A percentile compares a stretch with the other conserved stretches of the same genome.
Conservation (phyloP, 129 eudicot genomes). For the Chrysanthemum makinoi region DNA sequence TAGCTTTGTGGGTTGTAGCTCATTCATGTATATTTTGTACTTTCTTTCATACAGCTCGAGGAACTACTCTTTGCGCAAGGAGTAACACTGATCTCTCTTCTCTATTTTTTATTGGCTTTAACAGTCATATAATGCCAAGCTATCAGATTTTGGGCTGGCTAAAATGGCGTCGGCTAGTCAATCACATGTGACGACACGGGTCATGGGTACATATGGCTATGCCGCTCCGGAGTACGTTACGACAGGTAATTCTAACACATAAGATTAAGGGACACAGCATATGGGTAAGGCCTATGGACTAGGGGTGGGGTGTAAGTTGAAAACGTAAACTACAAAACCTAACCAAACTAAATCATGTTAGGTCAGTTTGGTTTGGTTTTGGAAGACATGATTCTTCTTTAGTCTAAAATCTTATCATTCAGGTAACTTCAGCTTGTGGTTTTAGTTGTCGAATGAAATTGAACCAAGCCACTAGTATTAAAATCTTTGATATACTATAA, state of each 20-base stretch:
- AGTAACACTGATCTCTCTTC: neutral
- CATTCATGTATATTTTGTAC: neutral
- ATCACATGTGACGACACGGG: conserved; percentile 82
- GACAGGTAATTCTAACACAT: conserved; percentile 53
- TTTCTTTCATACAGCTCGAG: neutral
- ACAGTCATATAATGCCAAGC: conserved; percentile 74
- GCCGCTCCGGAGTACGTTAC: conserved; percentile 89
- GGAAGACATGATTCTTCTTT: neutral
- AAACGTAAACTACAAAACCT: neutral
- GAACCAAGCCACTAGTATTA: neutral
- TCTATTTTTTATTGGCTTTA: neutral
- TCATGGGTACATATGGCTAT: conserved; percentile 84
- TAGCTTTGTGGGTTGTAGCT: neutral
- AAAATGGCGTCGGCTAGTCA: conserved; percentile 67
- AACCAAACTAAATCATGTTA: neutral
- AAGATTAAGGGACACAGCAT: neutral
- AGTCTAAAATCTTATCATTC: neutral
- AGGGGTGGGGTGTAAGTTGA: neutral
- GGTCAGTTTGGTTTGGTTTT: neutral
- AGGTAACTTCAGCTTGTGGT: neutral
- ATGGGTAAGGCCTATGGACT: neutral
- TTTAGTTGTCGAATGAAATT: neutral
- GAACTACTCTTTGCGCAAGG: neutral
- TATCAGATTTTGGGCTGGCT: conserved; percentile 87
- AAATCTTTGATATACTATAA: too few species aligned